Conservation (phyloP, 169 alveolate genomes). For the Plasmodium chabaudi region DNA sequence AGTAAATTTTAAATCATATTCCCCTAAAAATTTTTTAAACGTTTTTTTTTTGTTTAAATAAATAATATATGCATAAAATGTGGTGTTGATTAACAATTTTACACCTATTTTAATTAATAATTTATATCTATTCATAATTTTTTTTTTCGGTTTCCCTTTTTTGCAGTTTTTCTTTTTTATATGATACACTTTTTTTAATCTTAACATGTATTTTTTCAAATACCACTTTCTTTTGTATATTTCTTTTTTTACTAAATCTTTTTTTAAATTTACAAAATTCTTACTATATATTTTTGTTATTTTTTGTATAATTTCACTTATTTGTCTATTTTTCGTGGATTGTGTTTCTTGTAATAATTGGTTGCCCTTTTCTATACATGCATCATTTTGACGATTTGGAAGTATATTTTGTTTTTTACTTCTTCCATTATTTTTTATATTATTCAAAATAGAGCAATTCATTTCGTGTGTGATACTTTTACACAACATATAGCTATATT, state of each 20-base stretch:
- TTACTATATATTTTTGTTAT: not conserved
- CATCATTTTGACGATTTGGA: no score
- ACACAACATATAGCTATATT: constrained; percentile 25
- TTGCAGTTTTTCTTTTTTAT: not conserved
- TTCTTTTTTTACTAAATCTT: constrained; percentile 46
- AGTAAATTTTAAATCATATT: constrained; percentile 44
- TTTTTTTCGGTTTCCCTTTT: constrained; percentile 2
- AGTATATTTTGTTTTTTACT: not conserved
- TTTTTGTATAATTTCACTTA: not conserved
- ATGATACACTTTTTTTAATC: not conserved
- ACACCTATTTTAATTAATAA: constrained; percentile 43
- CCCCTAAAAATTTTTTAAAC: constrained; percentile 52
- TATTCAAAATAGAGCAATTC: not conserved
- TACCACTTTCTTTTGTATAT: constrained; percentile 24
- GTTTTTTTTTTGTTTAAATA: constrained; percentile 48
- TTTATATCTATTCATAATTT: constrained; percentile 22
- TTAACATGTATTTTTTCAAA: constrained; percentile 3
- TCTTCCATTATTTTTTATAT: not conserved
- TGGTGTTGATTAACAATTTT: constrained; percentile 28
- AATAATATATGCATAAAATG: constrained; percentile 49
- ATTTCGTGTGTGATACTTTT: not conserved
- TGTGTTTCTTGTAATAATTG: not conserved
- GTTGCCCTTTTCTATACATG: not conserved
- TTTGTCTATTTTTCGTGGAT: not conserved
- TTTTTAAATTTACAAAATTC: constrained; percentile 40